Evolutionary conservation across 2,329 filamentous ascomycete species (phyloP).

Genomic region (Aspergillus tanneri): DNA sequence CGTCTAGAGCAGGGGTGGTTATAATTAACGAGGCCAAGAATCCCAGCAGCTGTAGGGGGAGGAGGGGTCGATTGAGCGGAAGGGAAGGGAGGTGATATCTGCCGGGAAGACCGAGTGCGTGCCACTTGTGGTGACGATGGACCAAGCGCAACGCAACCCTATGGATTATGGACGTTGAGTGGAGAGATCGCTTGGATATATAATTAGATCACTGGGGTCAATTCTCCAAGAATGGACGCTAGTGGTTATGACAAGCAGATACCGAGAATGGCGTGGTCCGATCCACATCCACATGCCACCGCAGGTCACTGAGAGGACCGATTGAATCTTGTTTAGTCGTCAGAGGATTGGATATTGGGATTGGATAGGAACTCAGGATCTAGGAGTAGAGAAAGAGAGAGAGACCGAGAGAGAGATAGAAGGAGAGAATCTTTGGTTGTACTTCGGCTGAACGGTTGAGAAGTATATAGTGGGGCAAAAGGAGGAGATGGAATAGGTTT

Average conservation of each 20-base stretch:
- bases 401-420: too few species aligned
- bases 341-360: too few species aligned
- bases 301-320: neutral
- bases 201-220: slow-evolving; percentile 22
- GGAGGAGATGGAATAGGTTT: too few species aligned
- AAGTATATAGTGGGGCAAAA: too few species aligned
- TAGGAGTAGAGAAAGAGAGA: too few species aligned
- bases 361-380: too few species aligned
- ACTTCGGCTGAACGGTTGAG: too few species aligned
- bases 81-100: neutral
- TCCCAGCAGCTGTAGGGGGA: neutral
- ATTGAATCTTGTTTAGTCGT: too few species aligned
- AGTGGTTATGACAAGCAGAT: slow-evolving; percentile 8
- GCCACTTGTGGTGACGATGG: slow-evolving; percentile 5
- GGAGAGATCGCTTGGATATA: slow-evolving; percentile 24
- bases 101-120: neutral
- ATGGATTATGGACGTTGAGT: slow-evolving; percentile 15
- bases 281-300: slow-evolving; percentile 3
- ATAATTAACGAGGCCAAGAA: slow-evolving; percentile 1
- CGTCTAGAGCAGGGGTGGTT: slow-evolving; percentile 12
- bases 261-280: slow-evolving; percentile 5
- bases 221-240: slow-evolving; percentile 2
- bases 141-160: slow-evolving; percentile 13
- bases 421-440: too few species aligned
- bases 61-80: neutral